These are phyloP conservation scores for Phytopythium mirpurense DNA, from an alignment of 352 stramenopile genomes.

Conservation along the genomic window DNA sequence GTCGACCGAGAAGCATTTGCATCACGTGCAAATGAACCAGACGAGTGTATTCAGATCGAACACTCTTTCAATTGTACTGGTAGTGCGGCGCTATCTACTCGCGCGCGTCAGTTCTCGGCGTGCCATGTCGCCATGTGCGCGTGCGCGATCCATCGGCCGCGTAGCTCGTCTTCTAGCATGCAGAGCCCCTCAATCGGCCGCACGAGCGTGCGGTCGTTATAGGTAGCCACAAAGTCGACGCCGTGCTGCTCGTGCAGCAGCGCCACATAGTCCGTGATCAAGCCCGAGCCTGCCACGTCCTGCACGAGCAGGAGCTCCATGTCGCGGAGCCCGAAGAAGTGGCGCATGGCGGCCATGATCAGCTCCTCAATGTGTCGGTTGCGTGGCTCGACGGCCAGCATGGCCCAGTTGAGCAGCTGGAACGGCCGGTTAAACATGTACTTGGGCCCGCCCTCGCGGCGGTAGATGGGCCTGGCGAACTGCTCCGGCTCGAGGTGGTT, in stretches of 20 bases:
- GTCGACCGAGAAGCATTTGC: too few species aligned
- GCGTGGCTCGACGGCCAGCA: slow-evolving; percentile 3
- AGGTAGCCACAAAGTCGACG: slow-evolving; percentile 5
- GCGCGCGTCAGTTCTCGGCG: background rate
- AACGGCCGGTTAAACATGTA: slow-evolving; percentile 10
- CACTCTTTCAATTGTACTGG: too few species aligned
- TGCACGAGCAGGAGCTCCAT: slow-evolving; percentile 12
- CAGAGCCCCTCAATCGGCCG: background rate
- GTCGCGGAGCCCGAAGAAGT: slow-evolving; percentile 12
- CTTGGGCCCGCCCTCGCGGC: background rate
- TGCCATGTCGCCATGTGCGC: slow-evolving; percentile 5
- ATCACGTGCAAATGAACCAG: too few species aligned
- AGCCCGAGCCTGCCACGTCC: slow-evolving; percentile 12
- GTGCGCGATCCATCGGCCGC: background rate
- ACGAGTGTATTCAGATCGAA: too few species aligned
- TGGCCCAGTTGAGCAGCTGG: slow-evolving; percentile 15
- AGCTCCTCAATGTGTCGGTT: slow-evolving; percentile 11
- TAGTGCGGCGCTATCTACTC: too few species aligned
- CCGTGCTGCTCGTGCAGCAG: slow-evolving; percentile 11
- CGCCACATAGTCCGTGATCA: slow-evolving; percentile 15
- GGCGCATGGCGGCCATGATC: slow-evolving; percentile 4
- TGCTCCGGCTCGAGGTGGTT: background rate
- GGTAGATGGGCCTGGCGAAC: slow-evolving; percentile 5
- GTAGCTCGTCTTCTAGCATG: slow-evolving; percentile 2
- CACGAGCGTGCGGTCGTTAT: background rate